Evolutionary conservation across 2,329 filamentous ascomycete species (phyloP).

Genomic region (Penicillium hordei): DNA sequence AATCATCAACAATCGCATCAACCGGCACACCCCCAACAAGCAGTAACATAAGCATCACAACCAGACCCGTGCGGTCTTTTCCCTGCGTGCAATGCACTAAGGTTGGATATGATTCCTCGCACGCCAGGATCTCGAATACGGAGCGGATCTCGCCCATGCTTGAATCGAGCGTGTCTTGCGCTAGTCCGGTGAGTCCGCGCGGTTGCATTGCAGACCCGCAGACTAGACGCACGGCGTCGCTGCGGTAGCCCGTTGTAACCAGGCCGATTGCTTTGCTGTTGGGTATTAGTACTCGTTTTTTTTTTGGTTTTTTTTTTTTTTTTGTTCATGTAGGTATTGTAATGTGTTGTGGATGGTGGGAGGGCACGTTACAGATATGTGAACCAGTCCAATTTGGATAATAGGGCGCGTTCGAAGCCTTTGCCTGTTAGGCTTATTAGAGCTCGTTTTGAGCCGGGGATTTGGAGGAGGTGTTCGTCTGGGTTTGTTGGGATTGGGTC

Average conservation of each 20-base stretch:
- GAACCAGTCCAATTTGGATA: conserved; percentile 67
- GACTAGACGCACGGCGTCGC: conserved; percentile 68
- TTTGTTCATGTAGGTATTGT: too few relatives aligned
- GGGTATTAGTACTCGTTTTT: not conserved
- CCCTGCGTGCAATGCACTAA: conserved; percentile 85
- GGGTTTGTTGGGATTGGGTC: conserved; percentile 50
- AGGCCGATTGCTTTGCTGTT: conserved; percentile 60
- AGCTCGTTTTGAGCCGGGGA: conserved; percentile 63
- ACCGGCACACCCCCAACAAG: conserved; percentile 56
- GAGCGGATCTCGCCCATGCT: conserved; percentile 64
- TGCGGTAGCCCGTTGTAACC: conserved; percentile 65
- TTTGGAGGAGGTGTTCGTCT: conserved; percentile 58
- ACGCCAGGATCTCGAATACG: conserved; percentile 66
- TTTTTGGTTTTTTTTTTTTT: too few relatives aligned
- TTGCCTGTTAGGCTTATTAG: conserved; percentile 73
- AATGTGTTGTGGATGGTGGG: not conserved
- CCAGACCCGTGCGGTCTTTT: conserved; percentile 78
- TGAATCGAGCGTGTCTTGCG: conserved; percentile 66
- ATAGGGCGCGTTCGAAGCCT: conserved; percentile 66
- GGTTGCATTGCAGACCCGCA: conserved; percentile 69
- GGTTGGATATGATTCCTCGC: conserved; percentile 58
- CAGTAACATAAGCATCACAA: conserved; percentile 67
- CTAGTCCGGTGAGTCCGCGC: conserved; percentile 70
- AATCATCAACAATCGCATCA: conserved; percentile 68
- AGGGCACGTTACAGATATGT: conserved; percentile 57